A percentile compares a stretch with the other conserved stretches of the same genome.
Conservation (phyloP, 2,329 filamentous ascomycete genomes). For the Phialophora macrospora region DNA sequence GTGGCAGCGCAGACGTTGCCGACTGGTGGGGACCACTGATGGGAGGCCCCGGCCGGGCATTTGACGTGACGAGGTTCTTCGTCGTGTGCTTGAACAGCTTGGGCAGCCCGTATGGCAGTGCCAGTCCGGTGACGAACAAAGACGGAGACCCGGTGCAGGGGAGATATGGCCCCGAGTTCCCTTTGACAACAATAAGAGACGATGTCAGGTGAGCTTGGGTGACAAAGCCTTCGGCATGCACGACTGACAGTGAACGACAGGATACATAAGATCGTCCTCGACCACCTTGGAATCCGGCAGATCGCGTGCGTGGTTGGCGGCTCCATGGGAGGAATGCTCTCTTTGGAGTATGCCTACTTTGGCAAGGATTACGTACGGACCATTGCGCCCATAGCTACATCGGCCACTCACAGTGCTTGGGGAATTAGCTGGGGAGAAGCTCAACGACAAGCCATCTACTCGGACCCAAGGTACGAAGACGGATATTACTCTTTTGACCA, state of each 20-base stretch:
- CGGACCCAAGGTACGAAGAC: constrained; percentile 96
- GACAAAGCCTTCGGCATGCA: neutral
- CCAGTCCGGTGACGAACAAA: constrained; percentile 71
- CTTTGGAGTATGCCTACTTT: constrained; percentile 68
- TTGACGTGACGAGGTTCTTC: constrained; percentile 60
- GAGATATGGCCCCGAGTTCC: constrained; percentile 92
- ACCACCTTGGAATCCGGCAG: constrained; percentile 59
- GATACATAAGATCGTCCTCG: constrained; percentile 60
- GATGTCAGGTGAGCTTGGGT: constrained; percentile 77
- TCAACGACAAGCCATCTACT: constrained; percentile 76
- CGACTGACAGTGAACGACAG: constrained; percentile 41
- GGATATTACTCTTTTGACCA: constrained; percentile 91
- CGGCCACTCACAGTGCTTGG: constrained; percentile 62
- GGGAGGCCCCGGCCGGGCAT: constrained; percentile 58
- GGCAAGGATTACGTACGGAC: constrained; percentile 66
- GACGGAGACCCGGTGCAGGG: constrained; percentile 76
- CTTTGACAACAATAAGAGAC: constrained; percentile 90
- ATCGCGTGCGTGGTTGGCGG: constrained; percentile 62
- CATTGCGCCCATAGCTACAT: constrained; percentile 62
- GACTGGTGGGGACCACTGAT: constrained; percentile 64
- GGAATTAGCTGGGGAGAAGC: constrained; percentile 65
- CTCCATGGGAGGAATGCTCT: constrained; percentile 64
- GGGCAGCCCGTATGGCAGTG: constrained; percentile 61
- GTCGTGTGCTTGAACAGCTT: constrained; percentile 61
- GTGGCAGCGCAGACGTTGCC: constrained; percentile 60